Base-by-base conservation (phyloP, 139 green algal species). In the Chlamydomonas urium region DNA sequence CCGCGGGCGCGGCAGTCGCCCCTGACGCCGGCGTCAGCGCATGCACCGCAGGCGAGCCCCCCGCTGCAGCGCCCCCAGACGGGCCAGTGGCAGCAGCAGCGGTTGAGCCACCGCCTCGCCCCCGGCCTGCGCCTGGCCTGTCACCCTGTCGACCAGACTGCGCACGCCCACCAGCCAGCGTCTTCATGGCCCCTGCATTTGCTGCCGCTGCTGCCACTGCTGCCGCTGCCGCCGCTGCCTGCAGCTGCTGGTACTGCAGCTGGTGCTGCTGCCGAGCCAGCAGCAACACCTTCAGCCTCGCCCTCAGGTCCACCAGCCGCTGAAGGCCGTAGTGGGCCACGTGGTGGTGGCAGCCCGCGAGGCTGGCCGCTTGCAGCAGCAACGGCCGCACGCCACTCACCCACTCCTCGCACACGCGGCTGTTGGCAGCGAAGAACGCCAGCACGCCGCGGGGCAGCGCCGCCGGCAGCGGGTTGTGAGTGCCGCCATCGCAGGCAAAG, bases 401-500 rank as follows among this genome's bases (percentile, higher is more conserved):
- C 87, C 89, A 93, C 31, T 90, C 85, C 10, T 85, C 77, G 69
- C 88, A 93, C n/a, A 91, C 85, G 81, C 90, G 75, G 58, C 73
- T 57, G 57, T 90, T 90, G 3, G 75, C 72, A 1, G 71, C 79
- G 29, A 87, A 87, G 69, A 88, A 90, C 1, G 75, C 60, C 42
- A 85, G 58, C 5, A 75, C 74, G 6, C 42, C 32, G 6, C 34
- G 58, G 19, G 60, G 48, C 35, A 71, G 50, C 2, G 62, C 62
- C 36, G 75, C 38, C 8, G 65, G 45, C 42, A 38, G 14, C 2
- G 62, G 23, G 60, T 69, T 71, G 72, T 45, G 26, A 8, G 29
- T 38, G 21, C 45, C 28, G 1, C 84, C 76, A 57, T 83, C 75
- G 50, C 42, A 38, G 26, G 77, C 80, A n/a, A 57, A 26, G 14